Evolutionary conservation across 2,329 filamentous ascomycete genomes (phyloP), one percentile per base, ranked within the genome.

Genomic region (Coniochaeta pulveracea): DNA sequence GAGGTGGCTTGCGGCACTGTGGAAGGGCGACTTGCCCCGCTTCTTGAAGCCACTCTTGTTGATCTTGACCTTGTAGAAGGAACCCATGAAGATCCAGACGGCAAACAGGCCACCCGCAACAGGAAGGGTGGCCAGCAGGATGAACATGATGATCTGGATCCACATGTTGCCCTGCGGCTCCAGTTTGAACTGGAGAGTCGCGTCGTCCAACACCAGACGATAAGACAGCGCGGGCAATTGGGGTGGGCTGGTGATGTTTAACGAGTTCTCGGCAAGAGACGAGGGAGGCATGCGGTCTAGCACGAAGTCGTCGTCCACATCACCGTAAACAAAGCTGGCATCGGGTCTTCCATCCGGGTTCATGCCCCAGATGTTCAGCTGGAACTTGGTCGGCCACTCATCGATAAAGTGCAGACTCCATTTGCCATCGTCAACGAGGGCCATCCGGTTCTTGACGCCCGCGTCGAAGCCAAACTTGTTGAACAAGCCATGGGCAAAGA

Each of bases 321-420:
- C 76, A 15, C 76, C 76, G 39, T 65, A 69, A 3, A 76, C 64
- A 35, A 60, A 64, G 6, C 65, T 66, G 38, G 72, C 61, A 48
- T 80, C 76, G 0, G 76, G 74, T 42, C 69, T 55, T 14, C 73
- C 72, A 49, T 78, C 66, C 1, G 67, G 64, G 43, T 79, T 75
- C 48, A 79, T 72, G 33, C 76, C 76, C 76, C 76, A 80, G 5
- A 76, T 61, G 42, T 79, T 80, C 37, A 79, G 54, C 44, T 79
- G 74, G 36, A 73, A 66, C 30, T 66, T 55, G 3, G 68, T 65
- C 5, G 76, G 76, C 66, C 72, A 80, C 46, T 80, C 76, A 4
- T 64, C 60, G 63, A 77, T 68, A 38, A 78, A 72, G 40, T 72
- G 61, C 43, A 69, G 71, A 14, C 60, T 55, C 76, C 76, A 80